Conservation (phyloP, 495 filamentous ascomycete species). For the Pyrenula aspistea region DNA sequence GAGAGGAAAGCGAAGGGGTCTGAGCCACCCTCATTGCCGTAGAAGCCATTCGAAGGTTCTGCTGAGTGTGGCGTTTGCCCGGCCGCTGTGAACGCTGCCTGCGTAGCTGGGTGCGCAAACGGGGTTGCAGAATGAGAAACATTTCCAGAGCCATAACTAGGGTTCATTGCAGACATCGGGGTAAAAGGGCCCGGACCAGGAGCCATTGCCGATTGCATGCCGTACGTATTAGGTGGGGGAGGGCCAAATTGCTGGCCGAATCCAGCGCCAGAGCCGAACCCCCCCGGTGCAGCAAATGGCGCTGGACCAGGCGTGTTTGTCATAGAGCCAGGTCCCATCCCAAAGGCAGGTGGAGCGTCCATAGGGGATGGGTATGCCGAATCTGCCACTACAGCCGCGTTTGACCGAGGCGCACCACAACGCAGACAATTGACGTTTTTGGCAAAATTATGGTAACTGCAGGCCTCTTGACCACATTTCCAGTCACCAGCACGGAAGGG, state of each 20-base stretch:
- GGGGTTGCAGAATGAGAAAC: slow-evolving; percentile 73
- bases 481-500: slow-evolving; percentile 97
- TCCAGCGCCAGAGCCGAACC: slow-evolving; percentile 62
- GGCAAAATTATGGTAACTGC: slow-evolving; percentile 97
- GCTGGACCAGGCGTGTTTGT: slow-evolving; percentile 74
- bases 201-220: slow-evolving; percentile 77
- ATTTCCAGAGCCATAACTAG: slow-evolving; percentile 48
- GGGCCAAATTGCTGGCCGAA: slow-evolving; percentile 78
- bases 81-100: slow-evolving; percentile 82
- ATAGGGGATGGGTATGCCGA: slow-evolving; percentile 85
- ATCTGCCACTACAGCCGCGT: slow-evolving; percentile 86
- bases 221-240: slow-evolving; percentile 79
- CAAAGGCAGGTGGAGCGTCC: slow-evolving; percentile 51
- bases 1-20: slow-evolving; percentile 90
- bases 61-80: slow-evolving; percentile 53
- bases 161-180: slow-evolving; percentile 61
- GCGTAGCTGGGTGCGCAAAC: slow-evolving; percentile 86
- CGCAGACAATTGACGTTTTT: slow-evolving; percentile 97
- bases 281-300: slow-evolving; percentile 57
- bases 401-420: slow-evolving; percentile 87
- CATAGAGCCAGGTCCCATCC: slow-evolving; percentile 65
- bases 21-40: slow-evolving; percentile 47
- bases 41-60: slow-evolving; percentile 43
- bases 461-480: slow-evolving; percentile 98
- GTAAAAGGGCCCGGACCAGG: slow-evolving; percentile 65